These are phyloP conservation scores for Debaryomycetaceae sp. DNA, from an alignment of 1,139 yeast species.

Conservation along the genomic window DNA sequence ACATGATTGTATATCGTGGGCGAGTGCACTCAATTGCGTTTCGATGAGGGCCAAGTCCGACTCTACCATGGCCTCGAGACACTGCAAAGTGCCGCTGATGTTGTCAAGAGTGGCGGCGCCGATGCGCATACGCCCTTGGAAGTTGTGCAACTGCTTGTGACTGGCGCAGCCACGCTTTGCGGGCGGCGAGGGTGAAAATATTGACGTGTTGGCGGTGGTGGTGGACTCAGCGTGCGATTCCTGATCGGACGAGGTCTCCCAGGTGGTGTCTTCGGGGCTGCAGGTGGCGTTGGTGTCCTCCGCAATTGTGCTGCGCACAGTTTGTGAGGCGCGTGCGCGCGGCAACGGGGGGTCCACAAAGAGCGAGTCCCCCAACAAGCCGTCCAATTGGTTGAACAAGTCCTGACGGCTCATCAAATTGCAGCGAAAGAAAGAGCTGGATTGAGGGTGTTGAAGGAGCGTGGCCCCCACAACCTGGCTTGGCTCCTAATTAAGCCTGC, in stretches of 20 bases:
- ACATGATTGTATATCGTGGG: slow-evolving; percentile 8
- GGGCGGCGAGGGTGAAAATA: slow-evolving; percentile 7
- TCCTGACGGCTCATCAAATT: slow-evolving; percentile 4
- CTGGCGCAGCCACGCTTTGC: no score
- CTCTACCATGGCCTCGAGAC: slow-evolving; percentile 13
- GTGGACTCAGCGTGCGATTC: slow-evolving; percentile 6
- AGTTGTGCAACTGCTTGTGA: neutral
- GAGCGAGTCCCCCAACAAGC: slow-evolving; percentile 4
- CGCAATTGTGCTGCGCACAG: neutral
- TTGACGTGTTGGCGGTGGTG: slow-evolving; percentile 8
- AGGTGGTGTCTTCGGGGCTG: neutral
- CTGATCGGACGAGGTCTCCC: slow-evolving; percentile 5
- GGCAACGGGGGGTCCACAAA: neutral
- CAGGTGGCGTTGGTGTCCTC: neutral
- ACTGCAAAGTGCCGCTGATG: slow-evolving; percentile 12
- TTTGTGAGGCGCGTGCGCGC: neutral
- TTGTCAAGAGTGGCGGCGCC: slow-evolving; percentile 8
- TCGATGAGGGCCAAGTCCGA: slow-evolving; percentile 12
- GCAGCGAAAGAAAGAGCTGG: slow-evolving; percentile 1
- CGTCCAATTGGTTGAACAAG: slow-evolving; percentile 6
- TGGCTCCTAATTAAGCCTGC: no score
- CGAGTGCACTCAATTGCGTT: slow-evolving; percentile 9
- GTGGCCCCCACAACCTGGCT: no score
- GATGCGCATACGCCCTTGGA: slow-evolving; percentile 6
- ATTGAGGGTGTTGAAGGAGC: no score